Evolutionary conservation across 306 rosid species (phyloP).

Genomic region (Biancaea sappan): DNA sequence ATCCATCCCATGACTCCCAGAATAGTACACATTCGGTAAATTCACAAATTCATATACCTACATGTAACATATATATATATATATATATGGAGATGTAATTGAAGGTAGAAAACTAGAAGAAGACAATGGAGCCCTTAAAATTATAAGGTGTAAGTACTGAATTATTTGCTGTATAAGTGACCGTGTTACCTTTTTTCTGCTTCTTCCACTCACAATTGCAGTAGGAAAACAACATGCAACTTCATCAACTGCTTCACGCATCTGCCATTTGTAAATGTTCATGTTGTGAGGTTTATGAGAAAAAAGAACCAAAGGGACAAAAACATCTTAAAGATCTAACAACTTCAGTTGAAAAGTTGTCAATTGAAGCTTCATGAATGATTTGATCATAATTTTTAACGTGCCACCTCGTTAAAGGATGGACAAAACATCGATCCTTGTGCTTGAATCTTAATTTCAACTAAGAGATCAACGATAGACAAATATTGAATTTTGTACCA

Average conservation of each 20-base stretch:
- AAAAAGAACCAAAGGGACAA: neutral
- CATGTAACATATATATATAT: neutral
- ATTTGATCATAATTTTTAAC: no score
- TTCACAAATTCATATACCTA: slow-evolving; percentile 63
- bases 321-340: no score
- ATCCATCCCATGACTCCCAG: slow-evolving; percentile 85
- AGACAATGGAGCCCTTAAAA: neutral
- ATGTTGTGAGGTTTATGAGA: neutral
- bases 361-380: neutral
- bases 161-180: neutral
- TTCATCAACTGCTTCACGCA: slow-evolving; percentile 50
- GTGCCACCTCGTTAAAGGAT: no score
- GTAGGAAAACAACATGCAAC: slow-evolving; percentile 52
- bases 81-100: slow-evolving; percentile 9
- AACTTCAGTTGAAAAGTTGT: no score
- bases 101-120: neutral
- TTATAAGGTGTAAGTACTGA: neutral
- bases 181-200: slow-evolving; percentile 52
- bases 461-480: no score
- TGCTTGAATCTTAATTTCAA: no score
- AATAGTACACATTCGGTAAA: slow-evolving; percentile 51
- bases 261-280: slow-evolving; percentile 44
- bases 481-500: no score
- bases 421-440: no score
- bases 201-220: slow-evolving; percentile 61